Evolutionary conservation across 2,329 filamentous ascomycete genomes (phyloP), one percentile per base, ranked within the genome.

Genomic region (Xylaria sp.): DNA sequence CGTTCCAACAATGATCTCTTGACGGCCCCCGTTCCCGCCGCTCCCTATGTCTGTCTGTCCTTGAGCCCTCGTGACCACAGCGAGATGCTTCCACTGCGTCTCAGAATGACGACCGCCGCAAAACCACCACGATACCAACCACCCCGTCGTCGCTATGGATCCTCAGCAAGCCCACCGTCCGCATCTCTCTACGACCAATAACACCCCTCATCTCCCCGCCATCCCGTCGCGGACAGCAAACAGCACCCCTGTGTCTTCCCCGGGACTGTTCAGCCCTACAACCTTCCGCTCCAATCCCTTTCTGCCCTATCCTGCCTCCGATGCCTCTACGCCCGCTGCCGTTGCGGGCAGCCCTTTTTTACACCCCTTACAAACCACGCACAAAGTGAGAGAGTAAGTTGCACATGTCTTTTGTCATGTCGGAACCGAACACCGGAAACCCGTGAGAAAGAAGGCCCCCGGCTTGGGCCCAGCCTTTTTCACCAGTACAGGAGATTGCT

Each of bases 301-400:
- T 33, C 72, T 75, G n/a, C 65, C 70, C 25, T 77, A 80, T 29
- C 79, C 82, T 27, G 71, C 79, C 27, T 85, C 83, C 62, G 85
- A 87, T 71, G 81, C 79, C 62, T 81, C 82, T 25, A 84, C 84
- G 4, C 83, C 85, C 37, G 79, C 78, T 40, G 79, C 77, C 25
- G 71, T 76, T 46, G 70, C 79, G 40, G 79, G 80, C 59, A 88
- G 85, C 69, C 87, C 89, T 1, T 88, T 85, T 70, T 76, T 91
- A 57, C 90, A 92, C 70, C 88, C 89, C 33, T 77, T 90, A 58
- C 90, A 92, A 74, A 85, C 85, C n/a, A n/a, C n/a, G 62, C 88
- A 90, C 74, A 87, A 84, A 75, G 90, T 92, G 52, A 84, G 89
- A 84, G 90, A 93, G 88, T 91, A 82, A 83, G 88, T 85, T 23